Conservation (phyloP, 75 land plant genomes). For the Gnetum montanum region DNA sequence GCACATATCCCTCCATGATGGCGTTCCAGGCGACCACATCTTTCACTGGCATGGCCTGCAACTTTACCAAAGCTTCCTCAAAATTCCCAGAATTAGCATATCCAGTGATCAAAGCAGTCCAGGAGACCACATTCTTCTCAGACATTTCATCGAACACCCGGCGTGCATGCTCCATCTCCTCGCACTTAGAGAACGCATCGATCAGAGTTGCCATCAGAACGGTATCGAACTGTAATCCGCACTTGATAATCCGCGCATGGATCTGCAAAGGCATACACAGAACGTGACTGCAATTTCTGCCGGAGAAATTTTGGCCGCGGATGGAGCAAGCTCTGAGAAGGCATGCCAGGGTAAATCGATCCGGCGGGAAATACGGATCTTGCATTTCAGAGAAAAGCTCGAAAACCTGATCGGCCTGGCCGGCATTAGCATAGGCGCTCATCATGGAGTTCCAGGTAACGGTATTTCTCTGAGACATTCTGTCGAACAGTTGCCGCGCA, state of each 20-base stretch:
- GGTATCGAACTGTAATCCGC: slow-evolving; percentile 11
- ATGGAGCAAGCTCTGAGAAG: background rate
- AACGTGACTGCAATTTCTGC: too few species aligned
- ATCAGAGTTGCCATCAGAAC: slow-evolving; percentile 3
- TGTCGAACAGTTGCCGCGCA: background rate
- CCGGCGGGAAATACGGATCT: background rate
- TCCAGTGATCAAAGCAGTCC: background rate
- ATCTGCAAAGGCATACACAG: too few species aligned
- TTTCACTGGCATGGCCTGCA: slow-evolving; percentile 1
- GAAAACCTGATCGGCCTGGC: background rate
- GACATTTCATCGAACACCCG: slow-evolving; percentile 2
- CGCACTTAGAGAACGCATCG: background rate
- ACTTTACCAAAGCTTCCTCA: slow-evolving; percentile 2
- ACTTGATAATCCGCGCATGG: background rate
- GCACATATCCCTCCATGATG: slow-evolving; percentile 15
- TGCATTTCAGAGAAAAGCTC: background rate
- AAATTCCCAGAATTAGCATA: slow-evolving; percentile 1
- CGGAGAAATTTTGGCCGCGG: too few species aligned
- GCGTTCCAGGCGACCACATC: slow-evolving; percentile 12
- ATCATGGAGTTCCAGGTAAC: background rate
- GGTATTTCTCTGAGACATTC: background rate
- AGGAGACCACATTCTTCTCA: background rate
- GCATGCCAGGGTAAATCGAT: background rate
- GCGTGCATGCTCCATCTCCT: background rate
- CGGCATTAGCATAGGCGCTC: background rate